Percentiles rank a stretch among this genome's conserved stretches.
phyloP scores from a whole-genome alignment of 2,329 filamentous ascomycete species.

The Dothistroma pini region DNA sequence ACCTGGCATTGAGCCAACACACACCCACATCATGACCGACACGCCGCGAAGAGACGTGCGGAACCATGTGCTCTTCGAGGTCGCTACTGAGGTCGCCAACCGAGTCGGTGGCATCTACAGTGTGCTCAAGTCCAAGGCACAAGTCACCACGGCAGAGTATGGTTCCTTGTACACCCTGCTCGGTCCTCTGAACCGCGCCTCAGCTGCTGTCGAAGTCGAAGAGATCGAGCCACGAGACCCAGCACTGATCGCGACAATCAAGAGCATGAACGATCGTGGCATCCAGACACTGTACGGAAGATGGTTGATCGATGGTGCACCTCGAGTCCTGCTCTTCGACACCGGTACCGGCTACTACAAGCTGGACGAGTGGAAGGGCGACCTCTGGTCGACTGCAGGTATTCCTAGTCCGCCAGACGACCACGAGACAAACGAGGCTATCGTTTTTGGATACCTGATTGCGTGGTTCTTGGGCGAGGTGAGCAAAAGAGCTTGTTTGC shows the following conservation, averaged over 20 bases:
- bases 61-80: conserved; percentile 94
- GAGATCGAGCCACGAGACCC: conserved; percentile 79
- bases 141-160: conserved; percentile 97
- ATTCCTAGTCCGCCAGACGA: conserved; percentile 92
- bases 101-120: conserved; percentile 99
- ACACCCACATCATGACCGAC: conserved; percentile 31
- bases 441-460: conserved; percentile 95
- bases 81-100: conserved; percentile 96
- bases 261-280: conserved; percentile 88
- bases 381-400: conserved; percentile 87
- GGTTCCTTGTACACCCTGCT: conserved; percentile 94
- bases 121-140: conserved; percentile 97
- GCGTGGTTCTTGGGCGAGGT: conserved; percentile 99
- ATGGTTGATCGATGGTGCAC: conserved; percentile 96
- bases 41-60: conserved; percentile 66
- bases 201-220: conserved; percentile 97
- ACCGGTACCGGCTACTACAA: conserved; percentile 89
- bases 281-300: conserved; percentile 88
- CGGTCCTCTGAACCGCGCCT: conserved; percentile 86
- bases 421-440: conserved; percentile 93
- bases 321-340: conserved; percentile 88
- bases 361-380: conserved; percentile 93
- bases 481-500: conserved; percentile 32
- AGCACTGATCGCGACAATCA: conserved; percentile 75
- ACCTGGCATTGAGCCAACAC: conserved; percentile 1